A percentile compares a stretch with the other conserved stretches of the same genome.
Conservation (phyloP, 768 basidiomycete genomes). For the Suillus hirtellus region DNA sequence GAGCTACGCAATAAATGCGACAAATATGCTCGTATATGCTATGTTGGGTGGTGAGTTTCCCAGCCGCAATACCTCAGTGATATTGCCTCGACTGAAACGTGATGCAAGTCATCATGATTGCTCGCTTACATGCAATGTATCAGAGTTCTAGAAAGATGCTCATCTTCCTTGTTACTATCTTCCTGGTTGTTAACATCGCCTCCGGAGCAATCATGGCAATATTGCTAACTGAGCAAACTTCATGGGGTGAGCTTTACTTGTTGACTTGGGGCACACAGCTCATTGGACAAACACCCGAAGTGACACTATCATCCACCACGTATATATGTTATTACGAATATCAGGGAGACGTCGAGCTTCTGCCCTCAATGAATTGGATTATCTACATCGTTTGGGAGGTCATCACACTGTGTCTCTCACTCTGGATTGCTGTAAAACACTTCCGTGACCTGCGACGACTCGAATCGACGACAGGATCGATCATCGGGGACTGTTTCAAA, state of each 20-base stretch:
- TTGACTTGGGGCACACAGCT: no score
- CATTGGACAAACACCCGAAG: no score
- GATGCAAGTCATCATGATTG: not conserved
- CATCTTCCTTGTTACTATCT: not conserved
- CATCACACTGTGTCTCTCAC: not conserved
- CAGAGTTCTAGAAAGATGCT: not conserved
- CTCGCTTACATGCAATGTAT: not conserved
- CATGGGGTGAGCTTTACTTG: no score
- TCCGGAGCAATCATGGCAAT: not conserved
- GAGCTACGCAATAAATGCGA: not conserved
- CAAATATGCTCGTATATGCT: not conserved
- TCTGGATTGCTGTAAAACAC: not conserved
- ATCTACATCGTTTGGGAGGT: not conserved
- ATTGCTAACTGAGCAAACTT: no score
- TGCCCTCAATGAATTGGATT: not conserved
- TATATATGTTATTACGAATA: not conserved
- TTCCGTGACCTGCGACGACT: not conserved
- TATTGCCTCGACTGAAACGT: not conserved
- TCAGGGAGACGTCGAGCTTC: no score
- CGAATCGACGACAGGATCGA: not conserved
- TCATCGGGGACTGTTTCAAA: no score
- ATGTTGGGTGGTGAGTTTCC: not conserved
- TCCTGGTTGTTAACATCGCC: not conserved
- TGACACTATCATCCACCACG: no score
- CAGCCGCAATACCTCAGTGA: not conserved